These are phyloP conservation scores for Coriaria nepalensis DNA, from an alignment of 306 rosid species.

Conservation along the genomic window DNA sequence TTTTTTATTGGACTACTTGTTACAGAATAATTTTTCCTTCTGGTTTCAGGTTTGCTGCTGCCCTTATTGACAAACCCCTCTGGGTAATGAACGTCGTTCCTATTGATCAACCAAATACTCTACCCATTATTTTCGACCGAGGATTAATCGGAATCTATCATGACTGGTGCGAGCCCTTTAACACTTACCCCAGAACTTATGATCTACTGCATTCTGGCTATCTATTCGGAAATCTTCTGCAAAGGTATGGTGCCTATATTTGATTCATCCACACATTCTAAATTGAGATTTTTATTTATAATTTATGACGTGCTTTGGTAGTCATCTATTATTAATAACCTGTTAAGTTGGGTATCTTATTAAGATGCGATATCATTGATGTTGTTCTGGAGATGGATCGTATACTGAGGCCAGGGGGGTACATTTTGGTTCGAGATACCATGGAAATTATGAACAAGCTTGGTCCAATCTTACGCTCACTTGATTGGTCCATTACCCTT, in stretches of 20 bases:
- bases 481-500: slow-evolving; percentile 56
- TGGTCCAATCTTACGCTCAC: slow-evolving; percentile 49
- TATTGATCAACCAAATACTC: slow-evolving; percentile 53
- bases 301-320: neutral
- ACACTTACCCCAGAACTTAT: slow-evolving; percentile 77
- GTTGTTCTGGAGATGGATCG: slow-evolving; percentile 74
- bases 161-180: slow-evolving; percentile 94
- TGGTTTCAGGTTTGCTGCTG: slow-evolving; percentile 70
- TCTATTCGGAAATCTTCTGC: slow-evolving; percentile 40
- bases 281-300: neutral
- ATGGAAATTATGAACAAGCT: slow-evolving; percentile 48
- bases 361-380: slow-evolving; percentile 54
- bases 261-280: neutral
- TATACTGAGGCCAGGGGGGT: slow-evolving; percentile 74
- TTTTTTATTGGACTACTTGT: too few species aligned
- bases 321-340: too few species aligned
- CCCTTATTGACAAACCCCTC: slow-evolving; percentile 55
- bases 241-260: slow-evolving; percentile 33
- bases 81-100: slow-evolving; percentile 96
- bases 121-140: slow-evolving; percentile 54
- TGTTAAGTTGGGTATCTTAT: too few species aligned
- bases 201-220: slow-evolving; percentile 78
- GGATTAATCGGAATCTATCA: slow-evolving; percentile 87
- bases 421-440: slow-evolving; percentile 53
- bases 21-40: slow-evolving; percentile 3